Evolutionary conservation across 1,284 basidiomycete genomes (phyloP).

Genomic region (Mycena citricolor): DNA sequence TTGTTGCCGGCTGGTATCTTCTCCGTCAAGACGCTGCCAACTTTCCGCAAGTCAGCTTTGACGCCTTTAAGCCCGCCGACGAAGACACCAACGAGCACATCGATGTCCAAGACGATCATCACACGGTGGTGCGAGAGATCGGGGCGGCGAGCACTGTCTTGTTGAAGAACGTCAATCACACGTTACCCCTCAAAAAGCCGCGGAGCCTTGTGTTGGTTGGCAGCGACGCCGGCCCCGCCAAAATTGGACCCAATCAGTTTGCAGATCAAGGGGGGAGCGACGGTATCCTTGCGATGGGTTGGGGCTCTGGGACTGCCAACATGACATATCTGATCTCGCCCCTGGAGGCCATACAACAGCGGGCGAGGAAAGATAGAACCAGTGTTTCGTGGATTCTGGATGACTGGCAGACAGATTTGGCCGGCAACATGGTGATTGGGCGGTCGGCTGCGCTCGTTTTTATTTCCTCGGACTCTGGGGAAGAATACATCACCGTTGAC

Average conservation of each 20-base stretch:
- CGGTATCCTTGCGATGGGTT: conserved; percentile 67
- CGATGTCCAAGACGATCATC: conserved; percentile 66
- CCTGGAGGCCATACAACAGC: conserved; percentile 42
- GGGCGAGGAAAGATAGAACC: conserved; percentile 39
- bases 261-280: conserved; percentile 46
- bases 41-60: conserved; percentile 48
- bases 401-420: conserved; percentile 47
- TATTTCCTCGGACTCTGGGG: conserved; percentile 45
- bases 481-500: conserved; percentile 54
- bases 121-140: conserved; percentile 62
- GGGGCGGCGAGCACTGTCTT: conserved; percentile 72
- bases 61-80: conserved; percentile 38
- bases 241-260: conserved; percentile 61
- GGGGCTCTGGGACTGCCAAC: conserved; percentile 48
- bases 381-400: conserved; percentile 48
- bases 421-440: conserved; percentile 41
- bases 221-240: conserved; percentile 58
- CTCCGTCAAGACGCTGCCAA: conserved; percentile 60
- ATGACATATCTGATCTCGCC: conserved; percentile 53
- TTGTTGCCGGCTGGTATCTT: conserved; percentile 64
- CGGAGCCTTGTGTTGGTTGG: conserved; percentile 61
- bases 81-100: conserved; percentile 46
- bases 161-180: conserved; percentile 63
- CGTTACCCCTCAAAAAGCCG: conserved; percentile 58
- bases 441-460: conserved; percentile 58